Evolutionary conservation across 352 stramenopile genomes (phyloP).

Genomic region (Phytophthora agathidicida): DNA sequence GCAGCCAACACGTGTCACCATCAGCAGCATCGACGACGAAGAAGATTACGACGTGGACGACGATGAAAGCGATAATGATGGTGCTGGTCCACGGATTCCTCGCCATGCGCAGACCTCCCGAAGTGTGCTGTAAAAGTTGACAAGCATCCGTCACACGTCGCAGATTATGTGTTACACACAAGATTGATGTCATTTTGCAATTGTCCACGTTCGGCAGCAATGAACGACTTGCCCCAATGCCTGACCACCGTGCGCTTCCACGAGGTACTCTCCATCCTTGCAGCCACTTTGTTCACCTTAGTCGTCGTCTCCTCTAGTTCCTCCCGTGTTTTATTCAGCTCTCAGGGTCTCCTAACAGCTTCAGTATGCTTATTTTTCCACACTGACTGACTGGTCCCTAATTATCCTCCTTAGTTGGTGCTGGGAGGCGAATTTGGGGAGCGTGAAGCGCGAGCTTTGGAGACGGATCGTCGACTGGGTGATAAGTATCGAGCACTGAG

Average conservation of each 20-base stretch:
- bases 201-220: constrained; percentile 8
- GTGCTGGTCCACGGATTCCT: constrained; percentile 24
- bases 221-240: constrained; percentile 67
- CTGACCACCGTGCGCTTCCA: constrained; percentile 65
- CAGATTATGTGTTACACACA: constrained; percentile 22
- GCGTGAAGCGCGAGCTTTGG: constrained; percentile 47
- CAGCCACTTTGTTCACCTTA: neutral
- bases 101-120: constrained; percentile 37
- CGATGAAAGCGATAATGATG: constrained; percentile 43
- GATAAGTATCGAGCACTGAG: constrained; percentile 56
- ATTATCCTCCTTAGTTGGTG: constrained; percentile 45
- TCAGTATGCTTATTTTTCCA: neutral
- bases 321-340: neutral
- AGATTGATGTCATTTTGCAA: constrained; percentile 9
- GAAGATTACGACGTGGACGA: constrained; percentile 41
- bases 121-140: constrained; percentile 22
- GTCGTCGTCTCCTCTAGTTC: constrained; percentile 1
- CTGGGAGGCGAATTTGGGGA: constrained; percentile 45
- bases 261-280: constrained; percentile 41
- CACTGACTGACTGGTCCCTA: constrained; percentile 5
- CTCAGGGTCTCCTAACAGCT: neutral
- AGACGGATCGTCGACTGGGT: constrained; percentile 40
- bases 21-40: constrained; percentile 30
- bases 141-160: constrained; percentile 5
- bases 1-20: constrained; percentile 30